A percentile compares a stretch with the other conserved stretches of the same genome.
These are phyloP conservation scores for Phytopythium cucurbitacearum DNA, from an alignment of 352 stramenopile species.

Conservation along the genomic window DNA sequence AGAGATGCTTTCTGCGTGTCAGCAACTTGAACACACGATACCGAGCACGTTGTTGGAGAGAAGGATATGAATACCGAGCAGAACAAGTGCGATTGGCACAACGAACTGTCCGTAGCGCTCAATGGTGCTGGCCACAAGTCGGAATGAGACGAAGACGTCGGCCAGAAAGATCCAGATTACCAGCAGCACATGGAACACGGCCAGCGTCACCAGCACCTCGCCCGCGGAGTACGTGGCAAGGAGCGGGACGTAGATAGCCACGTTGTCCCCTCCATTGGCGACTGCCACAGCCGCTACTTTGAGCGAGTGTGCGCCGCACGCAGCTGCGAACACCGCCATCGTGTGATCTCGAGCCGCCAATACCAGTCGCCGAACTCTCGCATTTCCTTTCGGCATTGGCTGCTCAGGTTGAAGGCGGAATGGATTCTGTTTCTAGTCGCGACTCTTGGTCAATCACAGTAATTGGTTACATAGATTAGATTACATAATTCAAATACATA, in stretches of 20 bases:
- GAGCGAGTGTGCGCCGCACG: slow-evolving; percentile 1
- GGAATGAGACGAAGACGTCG: slow-evolving; percentile 2
- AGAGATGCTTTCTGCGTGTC: too few relatives aligned
- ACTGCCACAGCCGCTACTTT: slow-evolving; percentile 4
- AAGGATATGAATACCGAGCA: slow-evolving; percentile 7
- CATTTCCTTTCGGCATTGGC: background rate
- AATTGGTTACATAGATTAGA: too few relatives aligned
- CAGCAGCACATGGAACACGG: slow-evolving; percentile 6
- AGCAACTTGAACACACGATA: too few relatives aligned
- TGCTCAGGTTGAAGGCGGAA: too few relatives aligned
- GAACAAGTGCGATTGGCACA: slow-evolving; percentile 3
- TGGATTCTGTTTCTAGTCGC: too few relatives aligned
- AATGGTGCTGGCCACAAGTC: background rate
- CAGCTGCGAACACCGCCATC: background rate
- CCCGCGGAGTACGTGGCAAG: background rate
- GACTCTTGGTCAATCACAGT: too few relatives aligned
- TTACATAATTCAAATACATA: too few relatives aligned
- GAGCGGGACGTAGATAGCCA: slow-evolving; percentile 5
- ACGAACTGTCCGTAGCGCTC: slow-evolving; percentile 1
- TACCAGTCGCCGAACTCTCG: background rate
- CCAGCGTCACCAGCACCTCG: slow-evolving; percentile 6
- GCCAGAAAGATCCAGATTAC: slow-evolving; percentile 3
- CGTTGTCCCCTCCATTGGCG: slow-evolving; percentile 7
- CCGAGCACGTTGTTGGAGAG: background rate
- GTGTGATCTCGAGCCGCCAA: background rate